Conservation (phyloP, 768 basidiomycete genomes). For the Ramaria rubella region DNA sequence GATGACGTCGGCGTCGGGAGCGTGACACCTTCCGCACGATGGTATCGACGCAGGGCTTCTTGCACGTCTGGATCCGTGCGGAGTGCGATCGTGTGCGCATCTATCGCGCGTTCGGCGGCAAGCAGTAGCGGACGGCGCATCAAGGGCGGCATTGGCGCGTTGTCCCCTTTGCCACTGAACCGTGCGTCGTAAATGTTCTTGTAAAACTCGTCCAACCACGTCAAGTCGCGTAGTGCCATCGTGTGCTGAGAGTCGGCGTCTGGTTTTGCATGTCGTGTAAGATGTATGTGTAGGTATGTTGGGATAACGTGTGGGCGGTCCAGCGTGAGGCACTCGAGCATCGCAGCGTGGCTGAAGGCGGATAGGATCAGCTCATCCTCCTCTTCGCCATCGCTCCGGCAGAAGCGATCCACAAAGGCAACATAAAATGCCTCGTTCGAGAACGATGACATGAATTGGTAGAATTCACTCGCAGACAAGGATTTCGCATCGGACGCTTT, state of each 20-base stretch:
- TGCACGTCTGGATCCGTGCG: constrained; percentile 12
- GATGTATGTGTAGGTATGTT: constrained; percentile 66
- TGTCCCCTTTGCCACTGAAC: constrained; percentile 66
- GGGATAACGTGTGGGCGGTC: constrained; percentile 80
- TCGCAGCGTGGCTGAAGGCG: constrained; percentile 64
- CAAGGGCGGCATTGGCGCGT: constrained; percentile 49
- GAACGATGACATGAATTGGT: constrained; percentile 82
- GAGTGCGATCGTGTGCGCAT: constrained; percentile 5
- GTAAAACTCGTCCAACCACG: constrained; percentile 73
- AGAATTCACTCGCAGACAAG: constrained; percentile 66
- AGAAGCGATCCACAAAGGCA: constrained; percentile 75
- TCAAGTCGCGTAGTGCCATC: constrained; percentile 67
- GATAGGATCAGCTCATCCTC: constrained; percentile 47
- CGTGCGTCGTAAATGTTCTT: constrained; percentile 64
- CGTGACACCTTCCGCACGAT: constrained; percentile 13
- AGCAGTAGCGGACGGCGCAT: constrained; percentile 35
- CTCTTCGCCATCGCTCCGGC: constrained; percentile 47
- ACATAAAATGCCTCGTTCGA: constrained; percentile 76
- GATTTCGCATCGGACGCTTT: constrained; percentile 59
- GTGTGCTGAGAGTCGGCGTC: constrained; percentile 47
- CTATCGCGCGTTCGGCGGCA: constrained; percentile 12
- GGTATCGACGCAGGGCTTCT: constrained; percentile 11
- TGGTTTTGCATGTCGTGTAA: constrained; percentile 56
- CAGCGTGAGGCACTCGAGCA: constrained; percentile 85
- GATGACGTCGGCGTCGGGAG: background rate